Percentiles rank a stretch among this genome's conserved stretches.
Conservation (phyloP, 1,284 basidiomycete species). For the Trichosporon asahii region DNA sequence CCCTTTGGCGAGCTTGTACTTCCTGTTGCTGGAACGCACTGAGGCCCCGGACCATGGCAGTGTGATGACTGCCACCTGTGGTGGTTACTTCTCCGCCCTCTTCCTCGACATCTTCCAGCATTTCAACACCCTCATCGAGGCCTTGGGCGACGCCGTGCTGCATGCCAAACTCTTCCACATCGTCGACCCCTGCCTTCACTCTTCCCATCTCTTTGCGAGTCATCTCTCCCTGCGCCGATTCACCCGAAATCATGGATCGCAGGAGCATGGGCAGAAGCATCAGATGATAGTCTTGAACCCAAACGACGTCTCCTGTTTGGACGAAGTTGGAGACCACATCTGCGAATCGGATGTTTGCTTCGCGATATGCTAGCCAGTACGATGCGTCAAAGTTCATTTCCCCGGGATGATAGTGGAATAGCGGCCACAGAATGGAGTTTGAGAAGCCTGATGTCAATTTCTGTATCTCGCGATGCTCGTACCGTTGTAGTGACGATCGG, state of each 20-base stretch:
- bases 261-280: constrained; percentile 97
- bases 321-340: constrained; percentile 77
- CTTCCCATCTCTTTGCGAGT: constrained; percentile 66
- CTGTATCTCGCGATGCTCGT: neutral
- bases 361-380: constrained; percentile 95
- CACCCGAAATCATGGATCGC: constrained; percentile 77
- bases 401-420: constrained; percentile 98
- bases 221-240: constrained; percentile 60
- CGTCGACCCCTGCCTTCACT: constrained; percentile 68
- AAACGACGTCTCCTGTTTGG: constrained; percentile 85
- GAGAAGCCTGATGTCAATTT: constrained; percentile 62
- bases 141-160: constrained; percentile 30
- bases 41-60: constrained; percentile 31
- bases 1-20: constrained; percentile 43
- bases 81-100: constrained; percentile 38
- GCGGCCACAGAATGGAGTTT: constrained; percentile 98
- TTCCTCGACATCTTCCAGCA: constrained; percentile 42
- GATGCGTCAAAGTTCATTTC: constrained; percentile 99
- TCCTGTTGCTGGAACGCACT: constrained; percentile 48
- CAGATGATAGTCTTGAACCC: constrained; percentile 97
- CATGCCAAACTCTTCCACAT: constrained; percentile 54
- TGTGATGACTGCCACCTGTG: constrained; percentile 21
- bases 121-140: constrained; percentile 42
- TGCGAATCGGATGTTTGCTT: constrained; percentile 93
- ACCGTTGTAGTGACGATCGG: constrained; percentile 96